Base-by-base conservation (phyloP, 176 grass and related monocot genomes). In the Rhynchospora tenuis region DNA sequence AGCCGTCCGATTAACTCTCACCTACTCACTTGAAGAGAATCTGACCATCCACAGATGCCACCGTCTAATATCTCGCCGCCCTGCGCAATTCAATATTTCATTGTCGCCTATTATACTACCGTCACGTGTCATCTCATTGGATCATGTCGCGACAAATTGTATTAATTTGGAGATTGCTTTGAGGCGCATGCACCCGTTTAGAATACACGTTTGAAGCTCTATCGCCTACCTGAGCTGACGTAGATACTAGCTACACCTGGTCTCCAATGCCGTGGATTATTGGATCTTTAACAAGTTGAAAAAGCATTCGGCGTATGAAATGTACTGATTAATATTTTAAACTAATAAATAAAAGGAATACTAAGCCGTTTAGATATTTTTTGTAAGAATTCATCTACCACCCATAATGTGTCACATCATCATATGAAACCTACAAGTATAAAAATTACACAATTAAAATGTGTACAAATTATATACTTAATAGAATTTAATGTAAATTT, bases 121-220 rank as follows among this genome's bases (percentile, higher is more conserved):
- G 80, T 51, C 80, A 82, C 80, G 80, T 82, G 80, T 82, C 80
- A n/a, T 19, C 6, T 66, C 59, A 24, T 47, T 15, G 31, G 22
- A 1, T 42, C 27, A 66, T 27, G 79, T 82, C 29, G 44, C 59
- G 79, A 82, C 79, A 82, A 82, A 26, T 26, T 64, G 5, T 46
- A 48, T 46, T 62, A 62, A 46, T 82, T 26, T 52, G 79, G 55
- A 26, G 59, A 66, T 82, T 65, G 79, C 79, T 82, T 81, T 51
- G 4, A 65, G 62, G 58, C 79, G 28, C 24, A 81, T 63, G 78
- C 79, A 81, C 16, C 59, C 7, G 59, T 64, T 64, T 64, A 60
- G 19, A 81, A 19, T 64, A 66, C 79, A 63, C 79, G 57, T 65
- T 80, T 61, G 29, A 38, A 80, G 77, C 55, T 79, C 75, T 79